phyloP scores from a whole-genome alignment of 352 stramenopile genomes.

The Hyaloperonospora brassicae region DNA sequence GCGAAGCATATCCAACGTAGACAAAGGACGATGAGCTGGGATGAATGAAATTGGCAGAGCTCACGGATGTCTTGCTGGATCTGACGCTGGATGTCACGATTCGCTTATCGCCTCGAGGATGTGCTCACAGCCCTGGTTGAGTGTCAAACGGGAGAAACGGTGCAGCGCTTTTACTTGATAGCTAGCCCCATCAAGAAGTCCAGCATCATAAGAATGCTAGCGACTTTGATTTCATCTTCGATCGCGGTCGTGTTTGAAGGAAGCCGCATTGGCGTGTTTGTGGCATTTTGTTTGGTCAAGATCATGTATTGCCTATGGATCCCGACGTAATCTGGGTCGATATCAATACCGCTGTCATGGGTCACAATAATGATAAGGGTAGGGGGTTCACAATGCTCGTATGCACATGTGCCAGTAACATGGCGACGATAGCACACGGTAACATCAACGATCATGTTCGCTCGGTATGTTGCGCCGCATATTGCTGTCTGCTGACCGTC shows the following conservation, averaged over 20 bases:
- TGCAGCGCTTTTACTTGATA: slow-evolving; percentile 47
- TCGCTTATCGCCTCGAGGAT: slow-evolving; percentile 35
- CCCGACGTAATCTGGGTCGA: slow-evolving; percentile 53
- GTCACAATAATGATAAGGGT: slow-evolving; percentile 61
- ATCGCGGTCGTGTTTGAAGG: slow-evolving; percentile 29
- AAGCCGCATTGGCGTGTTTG: slow-evolving; percentile 38
- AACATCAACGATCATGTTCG: slow-evolving; percentile 30
- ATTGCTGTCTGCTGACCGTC: slow-evolving; percentile 64
- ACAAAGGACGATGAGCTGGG: slow-evolving; percentile 5
- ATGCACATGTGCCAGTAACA: slow-evolving; percentile 75
- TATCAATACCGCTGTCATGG: slow-evolving; percentile 66
- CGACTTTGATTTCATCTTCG: slow-evolving; percentile 47
- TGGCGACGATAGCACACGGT: slow-evolving; percentile 45
- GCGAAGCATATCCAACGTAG: not conserved
- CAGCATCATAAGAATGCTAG: slow-evolving; percentile 41
- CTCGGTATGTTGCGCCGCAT: slow-evolving; percentile 56
- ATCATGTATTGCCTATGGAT: slow-evolving; percentile 57
- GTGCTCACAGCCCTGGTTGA: slow-evolving; percentile 50
- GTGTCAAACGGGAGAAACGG: slow-evolving; percentile 22
- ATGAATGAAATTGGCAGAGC: slow-evolving; percentile 18
- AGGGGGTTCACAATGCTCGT: slow-evolving; percentile 81
- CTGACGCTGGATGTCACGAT: slow-evolving; percentile 26
- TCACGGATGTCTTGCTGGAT: slow-evolving; percentile 41
- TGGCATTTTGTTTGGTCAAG: slow-evolving; percentile 58
- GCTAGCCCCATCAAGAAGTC: slow-evolving; percentile 21